Conservation (phyloP, 2,329 filamentous ascomycete species). For the Calonectria pseudoreteaudii region DNA sequence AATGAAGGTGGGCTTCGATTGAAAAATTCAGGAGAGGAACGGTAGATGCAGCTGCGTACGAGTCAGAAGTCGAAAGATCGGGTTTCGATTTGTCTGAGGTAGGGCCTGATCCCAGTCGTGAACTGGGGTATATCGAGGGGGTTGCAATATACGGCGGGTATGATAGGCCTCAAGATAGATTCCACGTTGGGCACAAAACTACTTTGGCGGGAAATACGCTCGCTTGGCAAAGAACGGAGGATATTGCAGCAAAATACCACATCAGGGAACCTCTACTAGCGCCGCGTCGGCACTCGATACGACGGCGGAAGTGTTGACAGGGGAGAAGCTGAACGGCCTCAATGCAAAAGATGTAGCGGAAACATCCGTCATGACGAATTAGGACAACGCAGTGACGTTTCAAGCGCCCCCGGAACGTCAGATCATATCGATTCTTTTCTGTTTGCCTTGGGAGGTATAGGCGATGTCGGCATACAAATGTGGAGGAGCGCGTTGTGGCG, state of each 20-base stretch:
- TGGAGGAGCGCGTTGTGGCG: background rate
- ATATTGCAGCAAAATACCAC: background rate
- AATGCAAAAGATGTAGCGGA: background rate
- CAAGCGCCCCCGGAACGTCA: background rate
- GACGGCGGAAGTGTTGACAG: background rate
- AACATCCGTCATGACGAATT: background rate
- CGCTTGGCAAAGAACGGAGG: background rate
- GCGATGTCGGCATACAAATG: background rate
- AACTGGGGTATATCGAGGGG: background rate
- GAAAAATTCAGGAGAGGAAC: background rate
- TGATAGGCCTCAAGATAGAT: background rate
- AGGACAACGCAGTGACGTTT: background rate
- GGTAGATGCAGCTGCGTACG: background rate
- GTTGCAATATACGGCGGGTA: background rate
- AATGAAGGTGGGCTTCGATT: background rate
- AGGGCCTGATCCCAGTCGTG: background rate
- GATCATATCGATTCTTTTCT: background rate
- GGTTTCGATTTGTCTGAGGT: background rate
- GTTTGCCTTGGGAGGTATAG: background rate
- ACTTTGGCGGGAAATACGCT: background rate
- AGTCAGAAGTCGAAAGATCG: background rate
- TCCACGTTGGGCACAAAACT: background rate
- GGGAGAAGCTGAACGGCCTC: conserved; percentile 4
- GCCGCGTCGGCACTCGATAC: background rate
- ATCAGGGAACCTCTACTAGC: background rate